These are phyloP conservation scores for Tardiomyces depauwii DNA, from an alignment of 1,139 yeast genomes.

Conservation along the genomic window DNA sequence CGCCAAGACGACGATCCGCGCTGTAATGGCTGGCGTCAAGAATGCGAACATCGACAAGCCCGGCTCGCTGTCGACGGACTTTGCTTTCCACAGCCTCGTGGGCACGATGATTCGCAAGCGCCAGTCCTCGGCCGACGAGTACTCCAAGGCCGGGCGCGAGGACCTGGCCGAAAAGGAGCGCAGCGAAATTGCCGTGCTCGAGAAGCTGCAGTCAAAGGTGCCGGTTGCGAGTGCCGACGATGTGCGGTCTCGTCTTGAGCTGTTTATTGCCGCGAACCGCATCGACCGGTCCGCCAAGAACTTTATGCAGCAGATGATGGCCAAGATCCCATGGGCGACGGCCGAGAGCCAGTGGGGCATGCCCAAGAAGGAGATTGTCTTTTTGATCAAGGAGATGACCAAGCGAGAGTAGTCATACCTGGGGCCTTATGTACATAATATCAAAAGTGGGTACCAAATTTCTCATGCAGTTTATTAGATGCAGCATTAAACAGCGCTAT, in stretches of 20 bases:
- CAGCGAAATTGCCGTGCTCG: constrained; percentile 37
- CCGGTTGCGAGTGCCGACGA: constrained; percentile 45
- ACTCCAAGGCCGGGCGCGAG: constrained; percentile 36
- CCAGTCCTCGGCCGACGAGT: constrained; percentile 42
- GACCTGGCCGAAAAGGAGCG: constrained; percentile 49
- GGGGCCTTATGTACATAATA: too few species aligned
- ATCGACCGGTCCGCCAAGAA: constrained; percentile 11
- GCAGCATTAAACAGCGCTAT: too few species aligned
- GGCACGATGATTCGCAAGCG: constrained; percentile 44
- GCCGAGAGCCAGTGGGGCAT: neutral
- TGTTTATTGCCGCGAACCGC: constrained; percentile 19
- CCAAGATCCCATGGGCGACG: constrained; percentile 36
- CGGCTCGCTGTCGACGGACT: constrained; percentile 37
- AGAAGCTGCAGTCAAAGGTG: constrained; percentile 31
- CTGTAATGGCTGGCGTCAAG: constrained; percentile 46
- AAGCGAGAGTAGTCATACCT: too few species aligned
- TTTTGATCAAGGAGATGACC: too few species aligned
- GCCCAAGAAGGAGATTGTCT: too few species aligned
- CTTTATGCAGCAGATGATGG: constrained; percentile 32
- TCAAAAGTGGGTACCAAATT: too few species aligned
- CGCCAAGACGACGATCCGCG: constrained; percentile 43
- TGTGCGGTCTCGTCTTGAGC: constrained; percentile 31
- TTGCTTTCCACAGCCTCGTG: constrained; percentile 36
- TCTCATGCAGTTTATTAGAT: too few species aligned
- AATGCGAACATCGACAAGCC: constrained; percentile 46